These are phyloP conservation scores for Neofusicoccum ribis DNA, from an alignment of 2,329 filamentous ascomycete species.

Conservation along the genomic window DNA sequence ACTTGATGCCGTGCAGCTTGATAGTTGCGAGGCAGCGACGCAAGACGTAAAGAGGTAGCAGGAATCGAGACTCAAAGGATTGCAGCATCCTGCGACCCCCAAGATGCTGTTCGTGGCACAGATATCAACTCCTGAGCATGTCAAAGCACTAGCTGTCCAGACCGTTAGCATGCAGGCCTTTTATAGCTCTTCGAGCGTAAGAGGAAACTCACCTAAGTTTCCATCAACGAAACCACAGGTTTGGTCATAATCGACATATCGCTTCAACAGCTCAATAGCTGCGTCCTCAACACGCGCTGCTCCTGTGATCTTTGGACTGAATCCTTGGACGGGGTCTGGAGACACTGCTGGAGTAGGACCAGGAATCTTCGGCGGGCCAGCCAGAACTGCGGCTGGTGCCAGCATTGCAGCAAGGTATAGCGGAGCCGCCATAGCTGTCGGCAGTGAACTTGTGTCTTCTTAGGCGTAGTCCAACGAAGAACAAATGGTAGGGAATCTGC, in stretches of 20 bases:
- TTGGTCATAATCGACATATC: constrained; percentile 25
- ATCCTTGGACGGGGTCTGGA: constrained; percentile 32
- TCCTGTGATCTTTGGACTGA: constrained; percentile 20
- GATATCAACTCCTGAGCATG: constrained; percentile 29
- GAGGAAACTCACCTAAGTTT: constrained; percentile 25
- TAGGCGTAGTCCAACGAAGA: no score
- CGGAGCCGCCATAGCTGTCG: constrained; percentile 17
- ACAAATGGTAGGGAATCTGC: background rate
- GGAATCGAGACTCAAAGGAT: constrained; percentile 24
- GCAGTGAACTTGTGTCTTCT: constrained; percentile 27
- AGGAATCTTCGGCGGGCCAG: constrained; percentile 31
- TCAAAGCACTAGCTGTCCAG: constrained; percentile 30
- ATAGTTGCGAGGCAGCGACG: constrained; percentile 29
- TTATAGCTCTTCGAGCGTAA: background rate
- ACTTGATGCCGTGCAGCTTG: constrained; percentile 29
- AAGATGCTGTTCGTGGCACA: constrained; percentile 37
- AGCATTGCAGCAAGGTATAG: constrained; percentile 30
- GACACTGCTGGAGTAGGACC: constrained; percentile 31
- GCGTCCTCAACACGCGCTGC: constrained; percentile 20
- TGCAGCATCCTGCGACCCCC: constrained; percentile 37
- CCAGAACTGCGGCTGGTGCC: constrained; percentile 29
- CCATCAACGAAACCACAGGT: constrained; percentile 36
- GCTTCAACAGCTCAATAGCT: constrained; percentile 30
- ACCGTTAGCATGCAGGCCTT: constrained; percentile 13
- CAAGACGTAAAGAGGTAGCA: constrained; percentile 36